Evolutionary conservation across 805 yeast genomes (phyloP), one percentile per base, ranked within the genome.

Genomic region (Helenozyma baotianmanensis): DNA sequence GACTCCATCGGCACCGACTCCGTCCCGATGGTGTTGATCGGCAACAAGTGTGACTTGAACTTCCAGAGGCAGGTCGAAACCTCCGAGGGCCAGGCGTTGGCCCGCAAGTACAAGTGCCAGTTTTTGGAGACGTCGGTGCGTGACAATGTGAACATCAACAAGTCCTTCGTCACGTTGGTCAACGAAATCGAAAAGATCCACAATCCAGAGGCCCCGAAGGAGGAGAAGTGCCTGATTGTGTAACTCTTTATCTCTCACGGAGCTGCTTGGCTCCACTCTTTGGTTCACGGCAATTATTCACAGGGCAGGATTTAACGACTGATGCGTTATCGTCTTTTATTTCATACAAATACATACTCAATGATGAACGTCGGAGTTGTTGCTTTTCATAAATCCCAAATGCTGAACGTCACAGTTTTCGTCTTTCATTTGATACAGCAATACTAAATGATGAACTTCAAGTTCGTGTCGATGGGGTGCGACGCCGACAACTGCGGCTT

Each of bases 91-190:
- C 49, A 55, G 47, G 54, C 52, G 16, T 49, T 72, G 42, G 72
- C 75, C 3, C 47, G 53, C 28, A 58, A 60, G 37, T 72, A 70
- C 41, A 64, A 66, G 18, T 66, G 74, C 39, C 58, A 60, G 27
- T 72, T 62, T 40, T 49, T 70, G 30, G 79, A 73, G 50, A 70
- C 76, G 28, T 62, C 71, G 4, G 78, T 74, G 10, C 66, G 67
- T 40, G 64, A 65, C 40, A 65, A 71, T 45, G 50, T 61, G 29
- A 70, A 72, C 48, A 62, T 73, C 22, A 51, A 53, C 54, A 43
- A 64, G 43, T 77, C 81, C 11, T 84, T 85, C 53, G 78, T 80
- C 42, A 58, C 68, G 53, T 85, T 42, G 79, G 55, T 66, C 31
- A 68, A 60, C 27, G 63, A 61, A 35, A 81, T 85, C 42, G 92